These are phyloP conservation scores for Zoysia japonica DNA, from an alignment of 176 grass and related monocot genomes.

Conservation along the genomic window DNA sequence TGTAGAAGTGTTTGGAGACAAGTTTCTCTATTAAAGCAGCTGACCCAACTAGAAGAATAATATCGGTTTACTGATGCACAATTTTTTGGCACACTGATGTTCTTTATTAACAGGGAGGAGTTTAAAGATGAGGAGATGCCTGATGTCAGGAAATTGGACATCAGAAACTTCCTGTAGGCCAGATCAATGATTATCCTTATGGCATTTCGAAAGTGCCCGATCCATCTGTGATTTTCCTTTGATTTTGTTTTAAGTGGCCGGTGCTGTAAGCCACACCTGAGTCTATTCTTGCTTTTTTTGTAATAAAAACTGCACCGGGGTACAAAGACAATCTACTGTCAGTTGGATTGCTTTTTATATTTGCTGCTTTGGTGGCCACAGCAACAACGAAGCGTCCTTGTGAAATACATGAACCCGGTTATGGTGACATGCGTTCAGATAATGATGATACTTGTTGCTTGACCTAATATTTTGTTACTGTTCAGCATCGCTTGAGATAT, in stretches of 20 bases:
- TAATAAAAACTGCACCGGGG: constrained; percentile 57
- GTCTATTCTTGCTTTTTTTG: constrained; percentile 34
- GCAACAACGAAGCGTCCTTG: constrained; percentile 1
- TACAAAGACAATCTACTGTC: constrained; percentile 32
- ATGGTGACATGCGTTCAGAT: neutral
- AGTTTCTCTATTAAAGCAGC: neutral
- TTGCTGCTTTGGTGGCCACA: constrained; percentile 8
- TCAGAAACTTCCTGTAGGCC: constrained; percentile 74
- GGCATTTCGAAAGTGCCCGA: constrained; percentile 26
- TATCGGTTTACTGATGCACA: neutral
- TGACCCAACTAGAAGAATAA: neutral
- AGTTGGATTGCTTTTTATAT: constrained; percentile 35
- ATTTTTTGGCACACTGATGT: neutral
- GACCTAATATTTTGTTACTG: neutral
- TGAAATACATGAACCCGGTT: constrained; percentile 10
- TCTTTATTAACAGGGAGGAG: constrained; percentile 68
- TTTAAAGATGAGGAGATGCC: constrained; percentile 91
- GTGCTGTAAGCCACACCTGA: constrained; percentile 47
- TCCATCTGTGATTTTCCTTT: constrained; percentile 2
- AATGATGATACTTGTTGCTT: constrained; percentile 11
- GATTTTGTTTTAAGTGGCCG: constrained; percentile 32
- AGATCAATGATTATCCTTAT: neutral
- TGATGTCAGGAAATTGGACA: constrained; percentile 77
- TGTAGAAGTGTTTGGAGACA: neutral
- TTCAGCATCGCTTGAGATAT: neutral